Evolutionary conservation across 2,329 filamentous ascomycete genomes (phyloP).

Genomic region (Lecanicillium sp.): DNA sequence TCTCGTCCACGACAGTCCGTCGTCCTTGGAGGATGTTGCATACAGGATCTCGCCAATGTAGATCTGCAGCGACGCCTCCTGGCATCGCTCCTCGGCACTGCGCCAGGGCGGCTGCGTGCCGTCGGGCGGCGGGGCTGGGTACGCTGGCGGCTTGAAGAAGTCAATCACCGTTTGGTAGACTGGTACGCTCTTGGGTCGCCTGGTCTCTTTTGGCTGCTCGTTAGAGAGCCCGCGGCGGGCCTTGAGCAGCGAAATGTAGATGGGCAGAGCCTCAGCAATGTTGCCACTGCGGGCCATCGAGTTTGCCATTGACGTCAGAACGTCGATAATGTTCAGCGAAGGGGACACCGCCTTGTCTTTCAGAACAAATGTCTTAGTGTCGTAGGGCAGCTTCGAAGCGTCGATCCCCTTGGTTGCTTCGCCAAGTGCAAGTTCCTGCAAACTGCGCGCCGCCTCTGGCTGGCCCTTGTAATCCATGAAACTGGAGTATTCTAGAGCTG

Average conservation of each 20-base stretch:
- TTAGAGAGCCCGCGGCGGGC: slow-evolving; percentile 59
- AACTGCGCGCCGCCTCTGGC: slow-evolving; percentile 58
- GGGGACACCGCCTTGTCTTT: slow-evolving; percentile 51
- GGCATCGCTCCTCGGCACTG: slow-evolving; percentile 61
- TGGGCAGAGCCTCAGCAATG: slow-evolving; percentile 65
- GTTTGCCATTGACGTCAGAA: slow-evolving; percentile 71
- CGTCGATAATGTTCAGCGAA: slow-evolving; percentile 67
- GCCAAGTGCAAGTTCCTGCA: slow-evolving; percentile 71
- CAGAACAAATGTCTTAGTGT: slow-evolving; percentile 58
- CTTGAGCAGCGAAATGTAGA: slow-evolving; percentile 78
- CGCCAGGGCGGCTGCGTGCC: slow-evolving; percentile 64
- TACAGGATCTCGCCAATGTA: slow-evolving; percentile 95
- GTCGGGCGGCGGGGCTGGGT: slow-evolving; percentile 64
- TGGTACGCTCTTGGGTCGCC: slow-evolving; percentile 13
- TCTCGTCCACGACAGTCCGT: slow-evolving; percentile 82
- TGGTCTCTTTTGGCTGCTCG: slow-evolving; percentile 21
- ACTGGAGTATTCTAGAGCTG: slow-evolving; percentile 74
- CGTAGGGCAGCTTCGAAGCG: slow-evolving; percentile 37
- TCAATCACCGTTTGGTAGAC: slow-evolving; percentile 20
- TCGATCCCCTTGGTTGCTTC: slow-evolving; percentile 58
- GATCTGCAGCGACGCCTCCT: slow-evolving; percentile 78
- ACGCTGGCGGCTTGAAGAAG: slow-evolving; percentile 45
- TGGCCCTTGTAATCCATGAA: slow-evolving; percentile 76
- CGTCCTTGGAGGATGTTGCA: slow-evolving; percentile 53
- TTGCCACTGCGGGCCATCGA: slow-evolving; percentile 68